These are phyloP conservation scores for Teratosphaeria epicoccoides DNA, from an alignment of 2,329 filamentous ascomycete species.

Conservation along the genomic window DNA sequence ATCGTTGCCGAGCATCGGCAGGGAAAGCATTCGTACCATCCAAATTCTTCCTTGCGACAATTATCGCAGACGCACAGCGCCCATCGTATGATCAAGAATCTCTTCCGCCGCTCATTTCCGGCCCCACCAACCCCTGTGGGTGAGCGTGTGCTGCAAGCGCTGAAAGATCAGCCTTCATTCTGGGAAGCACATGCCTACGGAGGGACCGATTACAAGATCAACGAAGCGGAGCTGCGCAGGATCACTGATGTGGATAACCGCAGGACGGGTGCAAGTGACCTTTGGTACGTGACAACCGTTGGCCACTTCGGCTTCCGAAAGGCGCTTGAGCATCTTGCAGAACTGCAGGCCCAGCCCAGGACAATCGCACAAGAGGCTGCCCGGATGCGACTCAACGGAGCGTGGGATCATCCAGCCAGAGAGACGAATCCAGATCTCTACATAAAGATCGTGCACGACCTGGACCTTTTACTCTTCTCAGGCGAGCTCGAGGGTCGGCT, in stretches of 20 bases:
- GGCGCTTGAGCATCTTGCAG: not conserved
- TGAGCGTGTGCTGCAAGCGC: not conserved
- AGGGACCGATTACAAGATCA: not conserved
- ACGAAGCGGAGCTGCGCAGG: not conserved
- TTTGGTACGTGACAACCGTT: not conserved
- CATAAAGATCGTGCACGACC: not conserved
- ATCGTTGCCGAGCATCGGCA: not conserved
- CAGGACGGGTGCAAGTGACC: not conserved
- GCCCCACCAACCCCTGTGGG: not conserved
- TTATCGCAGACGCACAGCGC: not conserved
- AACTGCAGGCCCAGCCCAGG: not conserved
- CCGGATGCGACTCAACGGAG: not conserved
- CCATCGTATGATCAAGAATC: not conserved
- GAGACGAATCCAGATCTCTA: not conserved
- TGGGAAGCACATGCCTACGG: not conserved
- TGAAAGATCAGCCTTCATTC: not conserved
- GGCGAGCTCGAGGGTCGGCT: not conserved
- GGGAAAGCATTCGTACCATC: not conserved
- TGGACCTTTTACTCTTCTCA: not conserved
- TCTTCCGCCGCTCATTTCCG: not conserved
- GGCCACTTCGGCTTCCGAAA: not conserved
- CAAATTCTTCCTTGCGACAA: not conserved
- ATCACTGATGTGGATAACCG: not conserved
- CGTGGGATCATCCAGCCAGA: not conserved
- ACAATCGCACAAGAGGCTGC: not conserved